phyloP scores from a whole-genome alignment of 371 early-diverging fungal genomes.

The Dichotomocladium elegans region DNA sequence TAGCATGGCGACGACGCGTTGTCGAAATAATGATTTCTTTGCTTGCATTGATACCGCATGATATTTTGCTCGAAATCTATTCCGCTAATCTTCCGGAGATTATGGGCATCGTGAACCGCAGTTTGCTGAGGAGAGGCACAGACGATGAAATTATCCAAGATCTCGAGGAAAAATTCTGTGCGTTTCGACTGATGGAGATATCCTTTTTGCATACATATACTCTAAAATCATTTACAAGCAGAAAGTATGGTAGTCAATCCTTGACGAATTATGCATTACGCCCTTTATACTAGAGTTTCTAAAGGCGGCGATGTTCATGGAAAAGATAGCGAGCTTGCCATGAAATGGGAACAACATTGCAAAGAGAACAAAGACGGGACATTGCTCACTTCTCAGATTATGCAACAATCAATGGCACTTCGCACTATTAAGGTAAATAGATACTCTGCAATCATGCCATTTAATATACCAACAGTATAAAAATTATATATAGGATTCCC shows the following conservation, averaged over 20 bases:
- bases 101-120: constrained; percentile 29
- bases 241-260: not conserved
- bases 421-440: too few species aligned
- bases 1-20: constrained; percentile 41
- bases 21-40: constrained; percentile 45
- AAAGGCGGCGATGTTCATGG: not conserved
- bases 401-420: too few species aligned
- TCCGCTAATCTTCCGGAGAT: constrained; percentile 43
- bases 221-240: too few species aligned
- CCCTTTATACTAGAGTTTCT: not conserved
- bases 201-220: too few species aligned
- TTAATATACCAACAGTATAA: too few species aligned
- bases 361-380: not conserved
- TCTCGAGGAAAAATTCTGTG: constrained; percentile 44
- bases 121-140: constrained; percentile 17
- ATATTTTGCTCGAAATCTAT: constrained; percentile 46
- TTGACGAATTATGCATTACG: not conserved
- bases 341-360: not conserved
- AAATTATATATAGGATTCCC: constrained; percentile 4
- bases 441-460: too few species aligned
- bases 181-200: constrained; percentile 42
- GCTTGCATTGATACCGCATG: constrained; percentile 32
- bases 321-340: not conserved
- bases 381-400: not conserved
- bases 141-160: constrained; percentile 35